Conservation (phyloP, 352 stramenopile genomes). For the Pythium periplocum region DNA sequence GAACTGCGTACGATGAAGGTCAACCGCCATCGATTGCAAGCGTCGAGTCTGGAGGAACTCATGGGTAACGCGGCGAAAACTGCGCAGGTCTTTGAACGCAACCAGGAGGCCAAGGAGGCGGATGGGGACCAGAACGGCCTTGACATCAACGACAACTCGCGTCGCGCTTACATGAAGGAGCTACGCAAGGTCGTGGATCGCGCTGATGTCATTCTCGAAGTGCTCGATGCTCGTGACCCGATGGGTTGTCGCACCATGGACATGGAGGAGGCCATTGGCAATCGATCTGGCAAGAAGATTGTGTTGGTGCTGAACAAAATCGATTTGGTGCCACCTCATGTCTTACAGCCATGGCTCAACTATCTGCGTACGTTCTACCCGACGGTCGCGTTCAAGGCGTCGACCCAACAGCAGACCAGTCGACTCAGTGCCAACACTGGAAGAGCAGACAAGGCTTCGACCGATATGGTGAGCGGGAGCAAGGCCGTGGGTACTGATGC, state of each 20-base stretch:
- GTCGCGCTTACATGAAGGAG: conserved; percentile 94
- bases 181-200: conserved; percentile 96
- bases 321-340: conserved; percentile 95
- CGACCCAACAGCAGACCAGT: conserved; percentile 85
- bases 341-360: conserved; percentile 94
- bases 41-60: conserved; percentile 47
- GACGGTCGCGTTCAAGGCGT: conserved; percentile 96
- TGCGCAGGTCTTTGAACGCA: conserved; percentile 34
- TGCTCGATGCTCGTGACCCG: conserved; percentile 97
- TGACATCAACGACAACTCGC: conserved; percentile 81
- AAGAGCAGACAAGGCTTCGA: conserved; percentile 40
- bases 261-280: conserved; percentile 94
- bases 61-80: conserved; percentile 37
- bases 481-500: conserved; percentile 94
- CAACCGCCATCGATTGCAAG: conserved; percentile 30
- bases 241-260: conserved; percentile 90
- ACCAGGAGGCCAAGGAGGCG: conserved; percentile 18
- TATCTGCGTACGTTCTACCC: conserved; percentile 92
- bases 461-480: conserved; percentile 48
- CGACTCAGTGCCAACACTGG: conserved; percentile 53
- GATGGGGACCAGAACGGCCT: conserved; percentile 13
- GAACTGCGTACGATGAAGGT: conserved; percentile 53
- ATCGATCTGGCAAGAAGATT: conserved; percentile 93
- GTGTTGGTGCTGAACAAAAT: conserved; percentile 99
- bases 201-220: conserved; percentile 95